These are phyloP conservation scores for Melampsora americana DNA, from an alignment of 1,284 basidiomycete genomes.

Conservation along the genomic window DNA sequence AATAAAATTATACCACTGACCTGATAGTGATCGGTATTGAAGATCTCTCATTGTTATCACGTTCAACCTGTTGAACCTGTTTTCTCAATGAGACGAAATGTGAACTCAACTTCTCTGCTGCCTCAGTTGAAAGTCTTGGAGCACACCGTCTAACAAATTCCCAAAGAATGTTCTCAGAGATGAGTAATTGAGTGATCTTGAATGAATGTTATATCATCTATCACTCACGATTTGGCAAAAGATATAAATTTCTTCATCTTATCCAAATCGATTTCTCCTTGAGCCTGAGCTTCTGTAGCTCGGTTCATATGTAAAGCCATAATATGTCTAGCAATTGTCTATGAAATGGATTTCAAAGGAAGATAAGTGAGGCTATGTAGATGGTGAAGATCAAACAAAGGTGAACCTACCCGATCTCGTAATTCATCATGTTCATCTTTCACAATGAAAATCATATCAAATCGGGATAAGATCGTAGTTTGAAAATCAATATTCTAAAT, in stretches of 20 bases:
- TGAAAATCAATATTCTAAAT: constrained; percentile 92
- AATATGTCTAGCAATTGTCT: constrained; percentile 95
- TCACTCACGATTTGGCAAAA: constrained; percentile 81
- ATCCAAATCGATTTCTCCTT: constrained; percentile 93
- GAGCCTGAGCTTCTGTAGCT: constrained; percentile 64
- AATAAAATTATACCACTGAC: constrained; percentile 57
- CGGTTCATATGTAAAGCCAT: constrained; percentile 99
- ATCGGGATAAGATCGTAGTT: constrained; percentile 95
- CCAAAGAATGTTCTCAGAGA: background rate
- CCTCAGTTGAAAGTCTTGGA: constrained; percentile 83
- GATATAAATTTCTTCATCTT: constrained; percentile 98
- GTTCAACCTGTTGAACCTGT: constrained; percentile 92
- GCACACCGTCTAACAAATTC: constrained; percentile 74
- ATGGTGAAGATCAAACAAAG: background rate
- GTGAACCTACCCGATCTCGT: constrained; percentile 70
- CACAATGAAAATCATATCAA: constrained; percentile 99
- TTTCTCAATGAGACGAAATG: constrained; percentile 94
- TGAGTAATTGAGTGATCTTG: background rate
- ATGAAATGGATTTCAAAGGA: constrained; percentile 9
- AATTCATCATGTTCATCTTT: constrained; percentile 96
- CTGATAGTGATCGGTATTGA: constrained; percentile 98
- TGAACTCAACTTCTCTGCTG: constrained; percentile 92
- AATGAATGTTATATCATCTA: background rate
- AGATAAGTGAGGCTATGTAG: background rate
- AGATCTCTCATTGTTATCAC: constrained; percentile 93